Evolutionary conservation across 2,329 filamentous ascomycete species (phyloP), one percentile per base, ranked within the genome.

Genomic region (Monilinia fructicola): DNA sequence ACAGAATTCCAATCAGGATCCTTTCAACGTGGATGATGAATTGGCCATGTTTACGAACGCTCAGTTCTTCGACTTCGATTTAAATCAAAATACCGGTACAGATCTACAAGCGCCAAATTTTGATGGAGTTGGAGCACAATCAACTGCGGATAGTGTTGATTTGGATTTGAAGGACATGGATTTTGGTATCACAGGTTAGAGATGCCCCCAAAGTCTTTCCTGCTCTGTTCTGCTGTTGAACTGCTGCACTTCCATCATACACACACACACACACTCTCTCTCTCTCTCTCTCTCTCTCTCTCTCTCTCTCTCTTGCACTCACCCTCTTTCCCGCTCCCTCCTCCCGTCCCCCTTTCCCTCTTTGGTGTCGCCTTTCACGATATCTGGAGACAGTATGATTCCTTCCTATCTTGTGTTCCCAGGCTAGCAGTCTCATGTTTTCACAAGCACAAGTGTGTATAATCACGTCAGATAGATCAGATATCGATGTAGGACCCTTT

Each of bases 41-140:
- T 81, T 94, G 61, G 88, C 88, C 62, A 84, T 93, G 74, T 95
- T 93, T 80, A 92, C 90, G 67, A 93, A 94, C 78, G 88, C 90
- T 55, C 87, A 91, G 72, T 94, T 94, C 78, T 90, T 90, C 77
- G 90, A 93, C 74, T 91, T 90, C 76, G 91, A 93, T 76, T 81
- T 85, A 50, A 84, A 85, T n/a, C 82, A 84, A 71, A 82, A 84
- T 74, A 82, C 82, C 69, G 82, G 84, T 74, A 82, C 82, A 68
- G 84, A 87, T 74, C 83, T 84, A 74, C 83, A 85, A 74, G 64
- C 69, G 50, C 61, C 68, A 28, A 65, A 66, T 52, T 71, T 69
- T 56, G 69, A 71, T 31, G 68, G 67, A 67, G 40, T 54, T 58
- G 66, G 59, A 35, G 52, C 58, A 62, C 48, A 61, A 35, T 26